Conservation (phyloP, 1,139 yeast species). For the Diutina ranongensis region DNA sequence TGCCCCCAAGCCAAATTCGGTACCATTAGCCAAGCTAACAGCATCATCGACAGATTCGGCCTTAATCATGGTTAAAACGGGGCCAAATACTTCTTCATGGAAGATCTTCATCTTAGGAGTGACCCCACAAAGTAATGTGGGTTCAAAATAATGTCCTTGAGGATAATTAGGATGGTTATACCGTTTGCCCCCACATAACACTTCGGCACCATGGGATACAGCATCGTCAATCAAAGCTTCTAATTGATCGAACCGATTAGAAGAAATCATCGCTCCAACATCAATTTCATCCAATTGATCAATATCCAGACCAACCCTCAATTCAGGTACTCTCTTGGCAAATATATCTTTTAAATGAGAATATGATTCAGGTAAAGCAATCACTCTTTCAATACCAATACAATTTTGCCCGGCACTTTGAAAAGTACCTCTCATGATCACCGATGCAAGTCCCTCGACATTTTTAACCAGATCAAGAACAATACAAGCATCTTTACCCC, state of each 20-base stretch:
- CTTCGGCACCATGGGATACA: slow-evolving; percentile 65
- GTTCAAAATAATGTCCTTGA: slow-evolving; percentile 86
- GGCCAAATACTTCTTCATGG: slow-evolving; percentile 88
- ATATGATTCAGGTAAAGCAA: slow-evolving; percentile 61
- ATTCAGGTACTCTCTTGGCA: slow-evolving; percentile 39
- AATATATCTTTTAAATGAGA: slow-evolving; percentile 47
- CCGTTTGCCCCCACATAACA: slow-evolving; percentile 70
- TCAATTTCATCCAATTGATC: slow-evolving; percentile 85
- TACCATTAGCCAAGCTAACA: slow-evolving; percentile 68
- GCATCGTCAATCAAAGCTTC: slow-evolving; percentile 65
- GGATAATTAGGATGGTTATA: slow-evolving; percentile 85
- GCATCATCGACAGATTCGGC: slow-evolving; percentile 62
- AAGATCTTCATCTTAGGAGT: slow-evolving; percentile 71
- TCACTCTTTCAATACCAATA: slow-evolving; percentile 90
- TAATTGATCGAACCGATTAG: slow-evolving; percentile 54
- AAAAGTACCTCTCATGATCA: slow-evolving; percentile 86
- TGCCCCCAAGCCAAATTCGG: slow-evolving; percentile 84
- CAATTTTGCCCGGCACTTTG: slow-evolving; percentile 97
- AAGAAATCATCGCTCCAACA: slow-evolving; percentile 91
- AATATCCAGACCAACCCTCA: slow-evolving; percentile 81
- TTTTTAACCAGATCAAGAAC: slow-evolving; percentile 66
- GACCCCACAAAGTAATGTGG: slow-evolving; percentile 78
- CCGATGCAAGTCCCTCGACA: slow-evolving; percentile 55
- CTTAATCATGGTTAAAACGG: slow-evolving; percentile 66
- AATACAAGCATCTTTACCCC: slow-evolving; percentile 88